These are phyloP conservation scores for Magnaporthales sp. DNA, from an alignment of 2,329 filamentous ascomycete species.

Conservation along the genomic window DNA sequence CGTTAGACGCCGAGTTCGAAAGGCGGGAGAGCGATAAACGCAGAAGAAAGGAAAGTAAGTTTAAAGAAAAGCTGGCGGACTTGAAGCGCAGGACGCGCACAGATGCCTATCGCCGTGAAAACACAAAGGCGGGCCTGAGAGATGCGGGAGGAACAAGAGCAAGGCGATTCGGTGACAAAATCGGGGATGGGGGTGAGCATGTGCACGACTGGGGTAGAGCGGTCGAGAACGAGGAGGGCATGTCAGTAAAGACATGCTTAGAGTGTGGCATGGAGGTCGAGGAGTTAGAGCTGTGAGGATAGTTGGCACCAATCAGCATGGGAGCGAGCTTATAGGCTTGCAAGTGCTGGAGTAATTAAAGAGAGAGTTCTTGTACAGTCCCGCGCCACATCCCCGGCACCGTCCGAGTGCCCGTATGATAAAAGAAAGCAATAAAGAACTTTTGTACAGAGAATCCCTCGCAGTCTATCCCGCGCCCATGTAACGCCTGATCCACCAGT, in stretches of 20 bases:
- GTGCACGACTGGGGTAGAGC: conserved; percentile 79
- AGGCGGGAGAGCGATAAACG: conserved; percentile 73
- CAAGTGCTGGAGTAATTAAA: neutral
- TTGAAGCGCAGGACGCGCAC: conserved; percentile 89
- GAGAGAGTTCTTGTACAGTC: neutral
- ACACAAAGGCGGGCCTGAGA: conserved; percentile 38
- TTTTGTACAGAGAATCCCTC: neutral
- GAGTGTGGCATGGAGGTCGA: conserved; percentile 74
- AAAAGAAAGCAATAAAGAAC: neutral
- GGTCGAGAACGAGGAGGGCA: conserved; percentile 61
- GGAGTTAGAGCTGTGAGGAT: conserved; percentile 54
- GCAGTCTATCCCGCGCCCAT: neutral
- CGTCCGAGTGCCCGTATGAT: neutral
- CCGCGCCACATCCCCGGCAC: neutral
- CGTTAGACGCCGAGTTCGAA: conserved; percentile 82
- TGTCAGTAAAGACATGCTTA: conserved; percentile 72
- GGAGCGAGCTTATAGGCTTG: neutral
- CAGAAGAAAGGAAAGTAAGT: conserved; percentile 80
- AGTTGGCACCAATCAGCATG: neutral
- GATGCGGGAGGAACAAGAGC: conserved; percentile 29
- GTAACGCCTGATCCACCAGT: neutral
- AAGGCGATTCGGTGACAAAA: conserved; percentile 65
- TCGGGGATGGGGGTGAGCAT: conserved; percentile 63
- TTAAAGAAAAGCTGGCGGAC: conserved; percentile 79
- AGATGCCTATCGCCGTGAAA: conserved; percentile 74